These are phyloP conservation scores for Anthracocystis panici-leucophaei DNA, from an alignment of 1,284 basidiomycete species.

Conservation along the genomic window DNA sequence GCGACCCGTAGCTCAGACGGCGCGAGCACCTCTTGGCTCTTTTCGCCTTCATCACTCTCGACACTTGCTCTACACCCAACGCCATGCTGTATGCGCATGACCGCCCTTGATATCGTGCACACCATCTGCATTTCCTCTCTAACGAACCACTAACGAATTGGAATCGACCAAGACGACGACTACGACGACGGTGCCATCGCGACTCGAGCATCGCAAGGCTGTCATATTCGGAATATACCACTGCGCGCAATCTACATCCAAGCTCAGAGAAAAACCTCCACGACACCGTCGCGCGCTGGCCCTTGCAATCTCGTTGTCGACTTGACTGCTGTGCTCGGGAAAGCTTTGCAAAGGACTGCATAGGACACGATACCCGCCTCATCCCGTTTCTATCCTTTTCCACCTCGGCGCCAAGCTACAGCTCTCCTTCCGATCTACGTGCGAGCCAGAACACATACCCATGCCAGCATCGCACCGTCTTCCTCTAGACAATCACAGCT, in stretches of 20 bases:
- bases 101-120: not conserved
- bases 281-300: not conserved
- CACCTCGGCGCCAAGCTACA: not conserved
- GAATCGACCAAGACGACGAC: conserved; percentile 1
- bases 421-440: not conserved
- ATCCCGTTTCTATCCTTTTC: not conserved
- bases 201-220: not conserved
- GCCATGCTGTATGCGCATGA: not conserved
- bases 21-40: too few relatives aligned
- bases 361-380: conserved; percentile 4
- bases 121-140: not conserved
- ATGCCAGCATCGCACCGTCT: conserved; percentile 11
- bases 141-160: conserved; percentile 1
- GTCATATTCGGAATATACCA: not conserved
- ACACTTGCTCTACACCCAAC: too few relatives aligned
- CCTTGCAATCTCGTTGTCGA: not conserved
- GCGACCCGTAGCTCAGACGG: too few relatives aligned
- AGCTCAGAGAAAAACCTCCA: not conserved
- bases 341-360: not conserved
- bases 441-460: not conserved
- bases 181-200: not conserved
- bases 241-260: not conserved
- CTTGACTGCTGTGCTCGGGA: not conserved
- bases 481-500: conserved; percentile 2
- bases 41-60: too few relatives aligned